phyloP scores from a whole-genome alignment of 345 rosid genomes.

The Turritis glabra region DNA sequence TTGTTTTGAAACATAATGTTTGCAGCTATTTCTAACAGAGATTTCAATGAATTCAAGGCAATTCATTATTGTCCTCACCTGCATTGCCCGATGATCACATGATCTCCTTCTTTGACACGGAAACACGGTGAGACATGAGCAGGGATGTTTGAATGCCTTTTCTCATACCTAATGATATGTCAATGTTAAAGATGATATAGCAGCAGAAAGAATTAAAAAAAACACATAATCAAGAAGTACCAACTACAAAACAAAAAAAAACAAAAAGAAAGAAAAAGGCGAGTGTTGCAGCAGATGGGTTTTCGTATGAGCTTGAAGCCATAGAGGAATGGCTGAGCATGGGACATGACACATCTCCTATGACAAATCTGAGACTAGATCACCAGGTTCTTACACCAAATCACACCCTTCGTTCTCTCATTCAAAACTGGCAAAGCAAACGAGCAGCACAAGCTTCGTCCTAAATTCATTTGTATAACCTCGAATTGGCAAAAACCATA shows the following conservation, averaged over 20 bases:
- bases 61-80: slow-evolving; percentile 42
- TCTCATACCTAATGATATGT: slow-evolving; percentile 49
- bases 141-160: slow-evolving; percentile 77
- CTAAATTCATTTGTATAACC: slow-evolving; percentile 14
- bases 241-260: no score
- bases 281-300: slow-evolving; percentile 79
- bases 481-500: no score
- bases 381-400: slow-evolving; percentile 68
- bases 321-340: slow-evolving; percentile 70
- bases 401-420: slow-evolving; percentile 67
- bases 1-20: background rate
- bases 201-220: background rate
- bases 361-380: slow-evolving; percentile 67
- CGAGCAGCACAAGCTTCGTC: slow-evolving; percentile 36
- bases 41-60: background rate
- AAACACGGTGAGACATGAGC: slow-evolving; percentile 80
- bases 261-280: no score
- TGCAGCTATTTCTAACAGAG: background rate
- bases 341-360: slow-evolving; percentile 72
- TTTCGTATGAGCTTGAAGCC: slow-evolving; percentile 79
- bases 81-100: slow-evolving; percentile 81
- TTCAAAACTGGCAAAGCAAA: slow-evolving; percentile 62
- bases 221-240: no score
- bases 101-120: slow-evolving; percentile 86
- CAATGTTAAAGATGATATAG: background rate